A percentile compares a stretch with the other conserved stretches of the same genome.
Conservation (phyloP, 192 early-diverging fungal species). For the Powellomyces hirtus region DNA sequence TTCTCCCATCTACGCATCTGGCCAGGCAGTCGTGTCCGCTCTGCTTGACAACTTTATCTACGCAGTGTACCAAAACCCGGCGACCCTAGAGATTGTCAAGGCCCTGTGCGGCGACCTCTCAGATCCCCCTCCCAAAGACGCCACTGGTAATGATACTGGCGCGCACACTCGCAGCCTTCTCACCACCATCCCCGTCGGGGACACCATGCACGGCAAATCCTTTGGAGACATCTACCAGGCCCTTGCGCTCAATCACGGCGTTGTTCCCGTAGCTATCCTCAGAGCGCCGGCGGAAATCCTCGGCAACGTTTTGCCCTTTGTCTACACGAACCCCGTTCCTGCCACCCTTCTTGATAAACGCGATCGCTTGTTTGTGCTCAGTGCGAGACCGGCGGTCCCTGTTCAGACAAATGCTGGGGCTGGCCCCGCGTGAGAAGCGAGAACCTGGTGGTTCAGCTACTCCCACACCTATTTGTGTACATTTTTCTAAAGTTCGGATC, state of each 20-base stretch:
- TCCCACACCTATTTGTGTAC: too few relatives aligned
- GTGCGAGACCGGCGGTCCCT: too few relatives aligned
- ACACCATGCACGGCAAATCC: not conserved
- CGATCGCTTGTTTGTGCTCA: constrained; percentile 1
- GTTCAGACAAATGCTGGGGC: too few relatives aligned
- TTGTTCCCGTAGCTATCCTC: not conserved
- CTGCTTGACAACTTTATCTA: constrained; percentile 5
- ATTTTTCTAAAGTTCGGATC: too few relatives aligned
- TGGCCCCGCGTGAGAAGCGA: too few relatives aligned
- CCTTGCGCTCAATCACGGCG: not conserved
- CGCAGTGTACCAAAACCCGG: constrained; percentile 1
- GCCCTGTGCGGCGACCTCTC: constrained; percentile 3
- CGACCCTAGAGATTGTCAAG: not conserved
- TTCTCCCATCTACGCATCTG: constrained; percentile 7
- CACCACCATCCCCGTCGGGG: not conserved
- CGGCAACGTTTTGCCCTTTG: constrained; percentile 5
- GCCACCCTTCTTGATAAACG: not conserved
- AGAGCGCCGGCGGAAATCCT: not conserved
- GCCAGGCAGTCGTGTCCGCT: constrained; percentile 1
- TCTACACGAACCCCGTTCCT: constrained; percentile 7
- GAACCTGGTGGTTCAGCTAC: too few relatives aligned
- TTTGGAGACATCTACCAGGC: not conserved
- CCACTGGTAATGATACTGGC: not conserved
- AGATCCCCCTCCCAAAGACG: not conserved
- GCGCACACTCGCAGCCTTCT: not conserved